Percentiles rank a stretch among this genome's conserved stretches.
Evolutionary conservation across 441 rosid genomes (phyloP).

Genomic region (Gossypium armourianum): DNA sequence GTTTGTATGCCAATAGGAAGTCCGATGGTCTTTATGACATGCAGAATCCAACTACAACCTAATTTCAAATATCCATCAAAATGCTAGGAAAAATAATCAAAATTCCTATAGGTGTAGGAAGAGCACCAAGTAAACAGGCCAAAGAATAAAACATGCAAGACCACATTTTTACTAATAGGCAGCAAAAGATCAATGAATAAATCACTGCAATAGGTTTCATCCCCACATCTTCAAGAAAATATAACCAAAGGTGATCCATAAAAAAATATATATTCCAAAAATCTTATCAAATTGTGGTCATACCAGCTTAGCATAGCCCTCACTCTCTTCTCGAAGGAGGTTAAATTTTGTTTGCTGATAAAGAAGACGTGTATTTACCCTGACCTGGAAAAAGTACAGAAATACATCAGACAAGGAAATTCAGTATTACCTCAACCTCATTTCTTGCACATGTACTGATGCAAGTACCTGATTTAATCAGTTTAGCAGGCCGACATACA

Average conservation of each 20-base stretch:
- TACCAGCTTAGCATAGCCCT: conserved; percentile 99
- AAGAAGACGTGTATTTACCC: conserved; percentile 94
- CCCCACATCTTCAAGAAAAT: not conserved
- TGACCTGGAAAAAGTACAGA: conserved; percentile 56
- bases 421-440: not conserved
- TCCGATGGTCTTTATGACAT: not conserved
- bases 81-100: not conserved
- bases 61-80: not conserved
- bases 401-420: conserved; percentile 2
- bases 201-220: not conserved
- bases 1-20: not conserved
- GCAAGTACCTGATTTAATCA: not conserved
- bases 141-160: not conserved
- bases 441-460: not conserved
- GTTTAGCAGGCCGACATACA: not conserved
- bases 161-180: not conserved
- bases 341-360: conserved; percentile 99
- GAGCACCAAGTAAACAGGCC: not conserved
- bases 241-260: not conserved
- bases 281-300: conserved; percentile 13
- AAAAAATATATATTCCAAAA: not conserved
- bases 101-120: not conserved
- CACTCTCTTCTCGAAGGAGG: conserved; percentile 96
- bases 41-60: not conserved
- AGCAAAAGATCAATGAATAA: not conserved